A percentile compares a stretch with the other conserved stretches of the same genome.
Conservation (phyloP, 2,329 filamentous ascomycete species). For the Fusarium odoratissimum region DNA sequence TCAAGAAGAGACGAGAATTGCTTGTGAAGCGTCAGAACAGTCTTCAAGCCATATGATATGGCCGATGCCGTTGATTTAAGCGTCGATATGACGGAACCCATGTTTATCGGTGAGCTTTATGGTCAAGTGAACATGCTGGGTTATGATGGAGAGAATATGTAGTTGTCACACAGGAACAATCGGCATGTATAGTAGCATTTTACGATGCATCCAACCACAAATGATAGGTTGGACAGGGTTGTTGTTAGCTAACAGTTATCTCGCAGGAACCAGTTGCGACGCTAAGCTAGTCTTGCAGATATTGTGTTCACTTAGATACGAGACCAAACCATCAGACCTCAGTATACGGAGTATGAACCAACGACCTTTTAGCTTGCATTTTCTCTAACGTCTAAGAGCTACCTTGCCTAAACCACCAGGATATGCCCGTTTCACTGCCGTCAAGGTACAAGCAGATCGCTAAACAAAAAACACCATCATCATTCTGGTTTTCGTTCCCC, state of each 20-base stretch:
- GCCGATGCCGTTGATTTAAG: slow-evolving; percentile 39
- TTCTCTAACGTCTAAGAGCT: slow-evolving; percentile 48
- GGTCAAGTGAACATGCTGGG: not conserved
- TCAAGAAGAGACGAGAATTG: slow-evolving; percentile 46
- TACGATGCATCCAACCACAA: slow-evolving; percentile 5
- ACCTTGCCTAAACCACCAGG: slow-evolving; percentile 24
- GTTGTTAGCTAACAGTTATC: not conserved
- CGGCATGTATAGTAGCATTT: not conserved
- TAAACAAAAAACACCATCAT: slow-evolving; percentile 29
- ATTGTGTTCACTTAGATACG: not conserved
- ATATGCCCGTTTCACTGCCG: slow-evolving; percentile 14
- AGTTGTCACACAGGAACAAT: not conserved
- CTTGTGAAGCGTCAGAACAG: slow-evolving; percentile 44
- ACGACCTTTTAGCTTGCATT: slow-evolving; percentile 39
- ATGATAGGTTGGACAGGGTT: not conserved
- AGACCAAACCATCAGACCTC: not conserved
- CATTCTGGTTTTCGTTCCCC: slow-evolving; percentile 39
- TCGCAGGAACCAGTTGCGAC: not conserved
- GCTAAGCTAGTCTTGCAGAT: not conserved
- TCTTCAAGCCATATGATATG: slow-evolving; percentile 41
- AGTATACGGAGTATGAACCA: not conserved
- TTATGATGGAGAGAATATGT: not conserved
- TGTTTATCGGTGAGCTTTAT: slow-evolving; percentile 21
- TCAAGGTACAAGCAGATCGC: slow-evolving; percentile 16
- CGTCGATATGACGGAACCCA: slow-evolving; percentile 51